Conservation (phyloP, 805 yeast genomes). For the Candida arabinofermentans region DNA sequence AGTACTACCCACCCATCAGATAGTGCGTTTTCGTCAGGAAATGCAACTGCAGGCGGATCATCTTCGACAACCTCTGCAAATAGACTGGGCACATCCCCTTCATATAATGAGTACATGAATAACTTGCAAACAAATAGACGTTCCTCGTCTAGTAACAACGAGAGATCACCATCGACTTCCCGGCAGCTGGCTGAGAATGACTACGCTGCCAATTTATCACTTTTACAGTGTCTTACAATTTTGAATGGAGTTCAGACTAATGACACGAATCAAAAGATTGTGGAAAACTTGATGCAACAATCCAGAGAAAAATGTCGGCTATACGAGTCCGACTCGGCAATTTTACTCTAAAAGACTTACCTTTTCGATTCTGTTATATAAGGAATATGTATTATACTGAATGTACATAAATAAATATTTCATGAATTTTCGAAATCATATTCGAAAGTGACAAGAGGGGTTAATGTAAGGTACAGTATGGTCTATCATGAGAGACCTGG, state of each 20-base stretch:
- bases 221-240: constrained; percentile 62
- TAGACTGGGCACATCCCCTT: neutral
- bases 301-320: constrained; percentile 22
- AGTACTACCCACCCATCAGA: neutral
- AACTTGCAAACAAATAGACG: neutral
- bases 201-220: constrained; percentile 8
- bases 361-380: neutral
- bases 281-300: constrained; percentile 46
- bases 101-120: neutral
- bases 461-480: constrained; percentile 62
- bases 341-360: neutral
- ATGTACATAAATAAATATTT: no score
- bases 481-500: constrained; percentile 70
- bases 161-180: neutral
- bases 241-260: constrained; percentile 48
- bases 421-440: no score
- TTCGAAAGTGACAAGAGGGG: no score
- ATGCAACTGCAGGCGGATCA: neutral
- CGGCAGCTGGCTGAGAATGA: constrained; percentile 9
- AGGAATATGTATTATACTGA: no score
- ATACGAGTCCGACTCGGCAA: neutral
- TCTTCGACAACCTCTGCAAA: neutral
- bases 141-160: neutral
- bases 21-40: no score
- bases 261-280: constrained; percentile 53